Base-by-base conservation (phyloP, 495 filamentous ascomycete genomes). In the Clavariopsis aquatica region DNA sequence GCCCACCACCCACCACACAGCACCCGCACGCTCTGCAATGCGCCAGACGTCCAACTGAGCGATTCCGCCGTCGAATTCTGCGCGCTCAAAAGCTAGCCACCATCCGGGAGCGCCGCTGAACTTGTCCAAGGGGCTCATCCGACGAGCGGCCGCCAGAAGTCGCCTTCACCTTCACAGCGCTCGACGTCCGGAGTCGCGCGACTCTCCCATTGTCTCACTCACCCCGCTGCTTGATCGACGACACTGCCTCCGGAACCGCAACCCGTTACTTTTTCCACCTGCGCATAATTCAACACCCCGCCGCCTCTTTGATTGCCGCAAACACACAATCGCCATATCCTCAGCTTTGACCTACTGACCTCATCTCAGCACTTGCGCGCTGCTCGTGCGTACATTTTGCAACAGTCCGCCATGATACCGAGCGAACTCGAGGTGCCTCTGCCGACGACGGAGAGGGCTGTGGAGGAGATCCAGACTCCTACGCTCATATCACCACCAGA, bases 401-500 rank as follows among this genome's bases (percentile, higher is more conserved):
- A 34, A 34, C 31, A 6, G 31, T 34, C 31, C 31, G 31, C 31
- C 15, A n/a, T 47, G 43, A 68, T 64, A 52, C 24, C 20, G 20
- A 38, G 59, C 55, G 23, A 52, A 6, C 27, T 51, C 34, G 52
- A 61, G 6, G 34, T 53, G 41, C 59, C 68, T 26, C 43, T 52
- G 1, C 36, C 56, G 26, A 26, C 56, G 5, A 58, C 60, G 12
- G 60, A 60, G 36, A 22, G 22, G 31, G 24, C 13, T 23, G 60
- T 53, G 2, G 65, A 71, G 17, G 57, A 66, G 24, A 60, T 59
- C 66, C 72, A 52, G 24, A 75, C 69, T 27, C 72, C 65, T 45
- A 71, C 69, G 12, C 62, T 73, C 22, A 67, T 78, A 47, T 79
- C 79, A 36, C 74, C 78, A n/a, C 75, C 78, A 8, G 67, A 74